These are phyloP conservation scores for Medicago ruthenica DNA, from an alignment of 306 rosid genomes.

Conservation along the genomic window DNA sequence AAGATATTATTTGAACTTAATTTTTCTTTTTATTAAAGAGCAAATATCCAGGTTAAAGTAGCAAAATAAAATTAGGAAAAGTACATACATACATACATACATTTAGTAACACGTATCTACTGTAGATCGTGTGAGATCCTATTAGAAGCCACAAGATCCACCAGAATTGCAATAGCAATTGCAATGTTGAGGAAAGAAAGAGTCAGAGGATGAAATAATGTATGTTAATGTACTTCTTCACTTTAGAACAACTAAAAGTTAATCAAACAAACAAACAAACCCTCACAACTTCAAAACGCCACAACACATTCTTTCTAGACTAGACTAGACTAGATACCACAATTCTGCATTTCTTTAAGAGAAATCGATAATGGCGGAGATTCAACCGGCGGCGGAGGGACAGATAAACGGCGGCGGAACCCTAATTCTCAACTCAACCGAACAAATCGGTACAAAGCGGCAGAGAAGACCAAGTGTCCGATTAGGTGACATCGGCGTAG, in stretches of 20 bases:
- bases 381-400: constrained; percentile 73
- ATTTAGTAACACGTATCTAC: too few species aligned
- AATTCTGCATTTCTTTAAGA: not conserved
- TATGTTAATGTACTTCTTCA: not conserved
- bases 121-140: not conserved
- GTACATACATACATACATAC: too few species aligned
- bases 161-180: not conserved
- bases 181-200: not conserved
- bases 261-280: not conserved
- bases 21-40: too few species aligned
- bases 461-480: constrained; percentile 93
- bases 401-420: constrained; percentile 65
- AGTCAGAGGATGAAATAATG: not conserved
- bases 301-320: too few species aligned
- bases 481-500: constrained; percentile 97
- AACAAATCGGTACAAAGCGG: constrained; percentile 77
- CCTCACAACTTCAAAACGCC: not conserved
- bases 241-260: not conserved
- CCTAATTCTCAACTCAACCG: constrained; percentile 53
- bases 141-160: not conserved
- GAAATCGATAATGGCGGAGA: constrained; percentile 62
- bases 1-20: too few species aligned
- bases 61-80: too few species aligned
- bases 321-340: too few species aligned
- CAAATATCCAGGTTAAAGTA: too few species aligned